Evolutionary conservation across 805 yeast genomes (phyloP), one percentile per base, ranked within the genome.

Genomic region (Wickerhamiella brachini): DNA sequence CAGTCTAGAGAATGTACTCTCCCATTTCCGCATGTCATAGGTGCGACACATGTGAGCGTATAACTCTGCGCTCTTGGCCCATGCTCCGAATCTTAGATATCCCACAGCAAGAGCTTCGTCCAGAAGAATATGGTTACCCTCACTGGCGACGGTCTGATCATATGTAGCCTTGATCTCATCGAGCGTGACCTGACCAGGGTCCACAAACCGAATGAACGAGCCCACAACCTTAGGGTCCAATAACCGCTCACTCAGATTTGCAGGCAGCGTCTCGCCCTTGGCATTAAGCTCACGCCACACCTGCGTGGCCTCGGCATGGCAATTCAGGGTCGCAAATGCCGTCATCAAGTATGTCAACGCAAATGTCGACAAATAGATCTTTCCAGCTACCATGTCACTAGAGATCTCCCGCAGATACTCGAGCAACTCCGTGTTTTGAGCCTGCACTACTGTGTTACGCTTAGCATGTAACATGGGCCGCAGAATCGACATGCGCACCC

Each of bases 301-400:
- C 5, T 43, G 37, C n/a, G 56, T 48, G 21, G 59, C 57, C 45
- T 48, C 59, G 12, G 50, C 56, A 31, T 51, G 44, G 23, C 45
- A 39, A 26, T 53, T 56, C 54, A 57, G 53, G 15, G 57, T 49
- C 43, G 51, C 49, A 39, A 56, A 56, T 2, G 63, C 60, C 2
- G 62, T 59, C 23, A 60, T n/a, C 49, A 60, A 17, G 43, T 57
- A 60, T 12, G 56, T 49, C 20, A 59, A 47, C 20, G 59, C 63
- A 34, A 54, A 59, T 9, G 47, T 54, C 9, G 59, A 49, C 20
- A 61, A 56, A 29, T 49, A 55, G 44, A 54, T 48, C 10, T 55
- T 49, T 23, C 55, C 57, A 15, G 52, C 49, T 5, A 48, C 49
- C 9, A 60, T 43, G 22, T 60, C 63, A 24, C 49, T 51, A 5